Conservation (phyloP, 306 rosid genomes). For the Bauhinia variegata region DNA sequence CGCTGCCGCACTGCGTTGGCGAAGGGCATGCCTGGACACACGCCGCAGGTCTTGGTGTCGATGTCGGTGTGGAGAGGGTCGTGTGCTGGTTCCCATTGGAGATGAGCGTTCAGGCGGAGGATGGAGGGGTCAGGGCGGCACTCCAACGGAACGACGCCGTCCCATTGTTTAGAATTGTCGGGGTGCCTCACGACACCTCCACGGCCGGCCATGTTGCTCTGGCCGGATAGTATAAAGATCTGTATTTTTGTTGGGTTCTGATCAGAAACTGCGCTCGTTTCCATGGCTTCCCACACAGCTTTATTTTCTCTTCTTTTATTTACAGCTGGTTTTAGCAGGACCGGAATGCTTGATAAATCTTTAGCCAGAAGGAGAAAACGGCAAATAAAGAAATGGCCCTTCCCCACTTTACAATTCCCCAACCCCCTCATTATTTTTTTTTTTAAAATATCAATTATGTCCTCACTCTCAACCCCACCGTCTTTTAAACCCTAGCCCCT, state of each 20-base stretch:
- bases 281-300: slow-evolving; percentile 23
- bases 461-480: no score
- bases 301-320: neutral
- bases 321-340: no score
- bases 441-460: no score
- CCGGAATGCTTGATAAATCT: neutral
- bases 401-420: no score
- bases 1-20: slow-evolving; percentile 58
- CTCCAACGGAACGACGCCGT: slow-evolving; percentile 70
- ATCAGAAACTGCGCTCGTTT: slow-evolving; percentile 2
- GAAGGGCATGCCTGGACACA: slow-evolving; percentile 84
- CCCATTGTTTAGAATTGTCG: slow-evolving; percentile 51
- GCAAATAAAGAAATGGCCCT: no score
- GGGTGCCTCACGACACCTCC: slow-evolving; percentile 60
- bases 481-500: no score
- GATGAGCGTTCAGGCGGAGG: slow-evolving; percentile 59
- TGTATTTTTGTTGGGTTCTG: slow-evolving; percentile 38
- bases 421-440: no score
- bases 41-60: slow-evolving; percentile 59
- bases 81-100: slow-evolving; percentile 67
- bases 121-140: slow-evolving; percentile 55
- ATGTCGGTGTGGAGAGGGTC: slow-evolving; percentile 87
- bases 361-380: neutral
- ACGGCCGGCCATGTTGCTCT: slow-evolving; percentile 92
- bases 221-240: slow-evolving; percentile 85